These are phyloP conservation scores for Peniophora sp. DNA, from an alignment of 1,284 basidiomycete species.

Conservation along the genomic window DNA sequence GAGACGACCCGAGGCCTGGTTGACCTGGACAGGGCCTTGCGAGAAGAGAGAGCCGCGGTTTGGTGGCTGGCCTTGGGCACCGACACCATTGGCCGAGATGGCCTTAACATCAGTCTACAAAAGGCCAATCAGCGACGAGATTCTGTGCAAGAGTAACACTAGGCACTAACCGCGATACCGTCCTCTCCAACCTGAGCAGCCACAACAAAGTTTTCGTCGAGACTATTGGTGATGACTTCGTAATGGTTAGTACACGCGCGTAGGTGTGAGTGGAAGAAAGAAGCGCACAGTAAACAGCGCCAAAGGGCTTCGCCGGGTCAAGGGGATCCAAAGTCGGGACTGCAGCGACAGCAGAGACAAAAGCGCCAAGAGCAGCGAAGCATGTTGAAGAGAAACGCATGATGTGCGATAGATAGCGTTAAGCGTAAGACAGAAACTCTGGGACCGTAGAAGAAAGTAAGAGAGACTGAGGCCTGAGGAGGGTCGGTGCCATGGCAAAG, in stretches of 20 bases:
- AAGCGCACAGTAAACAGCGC: too few species aligned
- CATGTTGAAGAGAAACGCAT: too few species aligned
- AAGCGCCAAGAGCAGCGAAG: too few species aligned
- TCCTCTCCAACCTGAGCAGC: neutral
- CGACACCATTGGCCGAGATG: neutral
- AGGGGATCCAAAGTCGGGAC: too few species aligned
- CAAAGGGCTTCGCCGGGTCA: too few species aligned
- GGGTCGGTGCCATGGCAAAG: too few species aligned
- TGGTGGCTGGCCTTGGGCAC: neutral
- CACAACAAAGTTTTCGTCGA: neutral
- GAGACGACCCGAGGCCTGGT: neutral
- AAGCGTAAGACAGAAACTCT: too few species aligned
- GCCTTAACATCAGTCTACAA: neutral
- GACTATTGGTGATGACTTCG: neutral
- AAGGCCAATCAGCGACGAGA: neutral
- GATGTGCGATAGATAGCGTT: too few species aligned
- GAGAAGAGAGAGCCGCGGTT: neutral
- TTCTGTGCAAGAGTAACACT: neutral
- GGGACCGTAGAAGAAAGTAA: too few species aligned
- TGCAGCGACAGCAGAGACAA: too few species aligned
- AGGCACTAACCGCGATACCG: neutral
- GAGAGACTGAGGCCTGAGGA: too few species aligned
- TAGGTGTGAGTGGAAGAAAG: too few species aligned
- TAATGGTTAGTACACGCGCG: neutral
- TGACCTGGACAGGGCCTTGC: neutral